These are phyloP conservation scores for Aeschynomene evenia DNA, from an alignment of 306 rosid genomes.

Conservation along the genomic window DNA sequence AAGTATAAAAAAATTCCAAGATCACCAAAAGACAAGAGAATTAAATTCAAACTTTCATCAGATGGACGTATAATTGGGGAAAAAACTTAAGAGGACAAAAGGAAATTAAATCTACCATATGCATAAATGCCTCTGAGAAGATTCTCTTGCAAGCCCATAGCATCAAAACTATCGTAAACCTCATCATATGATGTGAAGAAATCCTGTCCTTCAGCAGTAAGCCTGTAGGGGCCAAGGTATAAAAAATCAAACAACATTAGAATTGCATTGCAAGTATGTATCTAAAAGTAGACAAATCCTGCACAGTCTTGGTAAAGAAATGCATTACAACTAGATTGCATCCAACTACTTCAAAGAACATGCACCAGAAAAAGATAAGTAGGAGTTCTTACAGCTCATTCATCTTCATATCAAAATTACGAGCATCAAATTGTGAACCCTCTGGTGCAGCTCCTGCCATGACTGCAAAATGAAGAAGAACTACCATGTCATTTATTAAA, in stretches of 20 bases:
- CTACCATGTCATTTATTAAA: not conserved
- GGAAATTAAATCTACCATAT: constrained; percentile 36
- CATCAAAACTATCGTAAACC: constrained; percentile 70
- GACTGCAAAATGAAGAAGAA: constrained; percentile 40
- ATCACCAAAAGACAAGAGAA: no score
- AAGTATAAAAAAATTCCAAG: not conserved
- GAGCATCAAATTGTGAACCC: constrained; percentile 64
- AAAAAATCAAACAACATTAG: constrained; percentile 24
- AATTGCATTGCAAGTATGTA: not conserved
- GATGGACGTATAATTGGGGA: not conserved
- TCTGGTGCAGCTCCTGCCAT: constrained; percentile 76
- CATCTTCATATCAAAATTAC: constrained; percentile 69
- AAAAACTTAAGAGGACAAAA: not conserved
- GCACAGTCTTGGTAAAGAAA: not conserved
- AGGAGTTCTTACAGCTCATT: constrained; percentile 54
- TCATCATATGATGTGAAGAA: constrained; percentile 79
- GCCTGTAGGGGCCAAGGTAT: constrained; percentile 39
- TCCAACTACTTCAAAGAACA: not conserved
- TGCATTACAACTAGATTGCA: not conserved
- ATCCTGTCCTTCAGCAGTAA: constrained; percentile 63
- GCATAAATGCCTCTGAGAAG: constrained; percentile 76
- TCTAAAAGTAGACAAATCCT: not conserved
- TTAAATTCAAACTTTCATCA: not conserved
- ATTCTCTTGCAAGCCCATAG: constrained; percentile 80
- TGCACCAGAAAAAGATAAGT: not conserved